Percentiles rank a stretch among this genome's conserved stretches.
Conservation (phyloP, 352 stramenopile genomes). For the Globisporangium rhizosaccharum region DNA sequence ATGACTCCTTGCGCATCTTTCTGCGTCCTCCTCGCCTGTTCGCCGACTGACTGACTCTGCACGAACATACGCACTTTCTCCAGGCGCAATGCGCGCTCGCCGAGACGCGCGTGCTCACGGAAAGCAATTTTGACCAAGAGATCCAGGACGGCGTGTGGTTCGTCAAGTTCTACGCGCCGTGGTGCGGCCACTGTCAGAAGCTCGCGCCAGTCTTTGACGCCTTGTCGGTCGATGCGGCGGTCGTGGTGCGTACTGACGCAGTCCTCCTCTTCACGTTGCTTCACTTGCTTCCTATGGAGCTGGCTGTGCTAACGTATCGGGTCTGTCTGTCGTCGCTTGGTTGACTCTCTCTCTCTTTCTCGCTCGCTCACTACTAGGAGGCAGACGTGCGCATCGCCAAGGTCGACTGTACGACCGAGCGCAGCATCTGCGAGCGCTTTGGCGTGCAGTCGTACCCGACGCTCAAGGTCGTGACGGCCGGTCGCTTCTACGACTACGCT, state of each 20-base stretch:
- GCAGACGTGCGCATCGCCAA: conserved; percentile 49
- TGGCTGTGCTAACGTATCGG: neutral
- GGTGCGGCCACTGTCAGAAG: conserved; percentile 84
- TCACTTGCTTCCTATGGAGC: neutral
- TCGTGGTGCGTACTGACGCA: conserved; percentile 19
- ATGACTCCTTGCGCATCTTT: neutral
- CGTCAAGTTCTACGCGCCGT: conserved; percentile 84
- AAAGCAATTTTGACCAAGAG: conserved; percentile 54
- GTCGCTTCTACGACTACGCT: conserved; percentile 69
- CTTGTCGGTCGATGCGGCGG: conserved; percentile 31
- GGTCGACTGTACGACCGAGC: conserved; percentile 76
- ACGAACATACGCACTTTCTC: too few relatives aligned
- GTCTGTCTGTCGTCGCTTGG: neutral
- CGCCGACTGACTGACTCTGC: neutral
- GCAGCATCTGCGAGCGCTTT: conserved; percentile 73
- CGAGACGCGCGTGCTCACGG: conserved; percentile 28
- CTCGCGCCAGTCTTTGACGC: conserved; percentile 60
- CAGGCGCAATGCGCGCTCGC: conserved; percentile 20
- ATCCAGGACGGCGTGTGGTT: conserved; percentile 59
- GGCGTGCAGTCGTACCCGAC: conserved; percentile 78
- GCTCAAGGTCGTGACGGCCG: conserved; percentile 61
- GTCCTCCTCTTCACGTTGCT: too few relatives aligned
- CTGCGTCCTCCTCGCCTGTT: neutral
- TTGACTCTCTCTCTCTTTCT: neutral
- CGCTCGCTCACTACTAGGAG: conserved; percentile 13